A percentile compares a stretch with the other conserved stretches of the same genome.
These are phyloP conservation scores for Marvania coccoides DNA, from an alignment of 139 green algal species.

Conservation along the genomic window DNA sequence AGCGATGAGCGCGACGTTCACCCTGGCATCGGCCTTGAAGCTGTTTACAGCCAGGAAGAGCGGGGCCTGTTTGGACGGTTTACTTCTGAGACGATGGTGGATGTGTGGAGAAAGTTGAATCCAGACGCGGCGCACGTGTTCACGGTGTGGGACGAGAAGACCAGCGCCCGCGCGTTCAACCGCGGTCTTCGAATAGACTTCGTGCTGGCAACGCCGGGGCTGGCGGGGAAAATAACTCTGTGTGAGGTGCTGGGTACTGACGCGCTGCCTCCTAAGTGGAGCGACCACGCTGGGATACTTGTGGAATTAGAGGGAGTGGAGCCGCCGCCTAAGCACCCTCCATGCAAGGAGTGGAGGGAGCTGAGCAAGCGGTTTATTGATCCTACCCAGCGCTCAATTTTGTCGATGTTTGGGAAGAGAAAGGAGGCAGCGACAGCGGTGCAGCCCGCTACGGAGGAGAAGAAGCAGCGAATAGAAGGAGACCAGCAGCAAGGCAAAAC, in stretches of 20 bases:
- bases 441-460: neutral
- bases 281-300: conserved; percentile 25
- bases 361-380: conserved; percentile 36
- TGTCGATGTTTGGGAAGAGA: conserved; percentile 34
- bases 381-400: conserved; percentile 32
- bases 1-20: conserved; percentile 38
- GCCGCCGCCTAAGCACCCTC: neutral
- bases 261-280: conserved; percentile 59
- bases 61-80: conserved; percentile 19
- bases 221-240: conserved; percentile 35
- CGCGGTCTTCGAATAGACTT: conserved; percentile 66
- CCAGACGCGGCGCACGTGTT: neutral
- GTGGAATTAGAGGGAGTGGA: conserved; percentile 10
- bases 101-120: conserved; percentile 54
- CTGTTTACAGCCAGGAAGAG: conserved; percentile 33
- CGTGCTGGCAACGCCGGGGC: conserved; percentile 32
- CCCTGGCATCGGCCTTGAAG: conserved; percentile 11
- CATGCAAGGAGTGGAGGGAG: conserved; percentile 2
- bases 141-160: conserved; percentile 60
- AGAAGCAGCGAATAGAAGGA: too few relatives aligned
- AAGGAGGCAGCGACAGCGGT: neutral
- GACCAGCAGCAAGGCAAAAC: too few relatives aligned
- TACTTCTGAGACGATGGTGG: too few relatives aligned
- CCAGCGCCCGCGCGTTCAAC: conserved; percentile 59
- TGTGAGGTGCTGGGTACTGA: conserved; percentile 48